Conservation (phyloP, 306 rosid species). For the Carpinus viminea region DNA sequence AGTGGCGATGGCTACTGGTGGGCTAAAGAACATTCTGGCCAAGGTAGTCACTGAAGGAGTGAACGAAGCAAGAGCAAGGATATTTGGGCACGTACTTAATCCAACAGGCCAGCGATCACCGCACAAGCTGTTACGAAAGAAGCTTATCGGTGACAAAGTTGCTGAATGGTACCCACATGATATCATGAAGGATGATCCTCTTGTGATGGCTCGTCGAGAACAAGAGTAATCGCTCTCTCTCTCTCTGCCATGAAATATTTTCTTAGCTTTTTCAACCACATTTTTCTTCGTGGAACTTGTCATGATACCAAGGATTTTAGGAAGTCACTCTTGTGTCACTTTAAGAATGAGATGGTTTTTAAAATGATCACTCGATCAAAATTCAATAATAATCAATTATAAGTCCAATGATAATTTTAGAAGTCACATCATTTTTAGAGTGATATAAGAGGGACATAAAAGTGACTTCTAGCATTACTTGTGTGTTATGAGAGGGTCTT, state of each 20-base stretch:
- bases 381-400: no score
- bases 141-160: conserved; percentile 83
- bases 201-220: conserved; percentile 66
- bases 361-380: no score
- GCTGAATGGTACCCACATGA: conserved; percentile 86
- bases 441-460: no score
- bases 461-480: no score
- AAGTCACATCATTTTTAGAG: no score
- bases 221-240: conserved; percentile 57
- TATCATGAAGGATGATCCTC: conserved; percentile 75
- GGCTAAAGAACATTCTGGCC: conserved; percentile 56
- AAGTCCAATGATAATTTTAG: no score
- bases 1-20: conserved; percentile 55
- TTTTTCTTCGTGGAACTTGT: not conserved
- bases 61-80: conserved; percentile 68
- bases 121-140: conserved; percentile 78
- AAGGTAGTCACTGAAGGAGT: conserved; percentile 55
- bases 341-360: no score
- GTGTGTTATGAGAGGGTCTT: not conserved
- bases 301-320: not conserved
- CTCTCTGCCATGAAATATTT: not conserved
- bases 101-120: conserved; percentile 64
- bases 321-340: no score
- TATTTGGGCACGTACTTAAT: conserved; percentile 78
- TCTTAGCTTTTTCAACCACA: conserved; percentile 2